Percentiles rank a stretch among this genome's conserved stretches.
phyloP scores from a whole-genome alignment of 2,329 filamentous ascomycete genomes.

The Sporothrix phasma region DNA sequence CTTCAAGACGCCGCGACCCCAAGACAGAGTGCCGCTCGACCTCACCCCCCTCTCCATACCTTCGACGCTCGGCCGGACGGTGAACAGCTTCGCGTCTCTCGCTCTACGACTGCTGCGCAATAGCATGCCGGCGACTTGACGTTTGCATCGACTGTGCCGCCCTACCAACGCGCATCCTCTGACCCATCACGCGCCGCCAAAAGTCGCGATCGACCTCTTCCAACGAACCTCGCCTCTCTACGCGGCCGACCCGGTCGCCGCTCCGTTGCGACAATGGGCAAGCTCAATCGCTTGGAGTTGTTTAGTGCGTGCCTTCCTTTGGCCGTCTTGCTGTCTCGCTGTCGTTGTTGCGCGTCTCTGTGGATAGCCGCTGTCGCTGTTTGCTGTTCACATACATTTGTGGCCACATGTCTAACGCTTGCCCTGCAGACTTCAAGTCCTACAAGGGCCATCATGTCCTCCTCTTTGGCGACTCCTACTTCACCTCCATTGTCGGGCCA shows the following conservation, averaged over 20 bases:
- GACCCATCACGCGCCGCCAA: neutral
- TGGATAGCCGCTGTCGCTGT: neutral
- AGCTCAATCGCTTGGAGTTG: constrained; percentile 87
- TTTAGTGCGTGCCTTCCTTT: constrained; percentile 55
- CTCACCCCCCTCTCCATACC: neutral
- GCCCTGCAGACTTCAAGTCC: constrained; percentile 80
- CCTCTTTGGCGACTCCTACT: constrained; percentile 94
- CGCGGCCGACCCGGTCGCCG: constrained; percentile 13
- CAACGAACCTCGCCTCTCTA: neutral
- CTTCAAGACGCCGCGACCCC: neutral
- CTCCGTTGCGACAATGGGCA: constrained; percentile 57
- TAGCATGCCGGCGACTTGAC: neutral
- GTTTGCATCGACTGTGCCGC: neutral
- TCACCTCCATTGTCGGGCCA: constrained; percentile 97
- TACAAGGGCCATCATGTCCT: constrained; percentile 95
- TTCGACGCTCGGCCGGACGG: neutral
- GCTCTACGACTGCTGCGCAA: neutral
- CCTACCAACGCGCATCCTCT: neutral
- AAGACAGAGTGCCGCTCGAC: neutral
- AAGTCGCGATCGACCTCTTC: neutral
- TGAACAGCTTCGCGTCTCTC: neutral
- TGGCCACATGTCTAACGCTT: neutral
- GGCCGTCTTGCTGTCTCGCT: too few species aligned
- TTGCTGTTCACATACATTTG: too few species aligned
- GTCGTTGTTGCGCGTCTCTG: neutral